Base-by-base conservation (phyloP, 176 grass and related monocot genomes). In the Poa annua region DNA sequence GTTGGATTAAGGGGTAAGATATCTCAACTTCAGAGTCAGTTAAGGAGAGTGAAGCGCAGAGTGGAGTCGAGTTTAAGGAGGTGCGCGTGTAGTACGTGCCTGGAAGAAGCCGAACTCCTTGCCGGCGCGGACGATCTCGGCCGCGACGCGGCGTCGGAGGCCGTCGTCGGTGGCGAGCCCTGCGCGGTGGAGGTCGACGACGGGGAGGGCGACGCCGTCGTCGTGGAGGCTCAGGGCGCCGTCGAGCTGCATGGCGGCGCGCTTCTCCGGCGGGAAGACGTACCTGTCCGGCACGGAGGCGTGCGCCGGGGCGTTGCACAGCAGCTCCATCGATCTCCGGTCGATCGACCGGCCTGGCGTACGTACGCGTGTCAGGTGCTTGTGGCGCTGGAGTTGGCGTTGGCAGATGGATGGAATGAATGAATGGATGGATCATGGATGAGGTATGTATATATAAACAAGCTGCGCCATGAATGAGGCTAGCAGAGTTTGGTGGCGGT, bases 61-160 rank as follows among this genome's bases (percentile, higher is more conserved):
- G 29, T 2, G 29, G 2, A 29, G 29, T 2, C 11, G 10, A 47
- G 44, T 19, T n/a, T 7, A 57, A 11, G 0, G 2, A 22, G n/a
- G 20, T 9, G 20, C 8, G 19, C 19, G 8, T 2, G 39, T 41
- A 29, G 29, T 13, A 48, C 55, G 4, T 62, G 59, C 59, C 68
- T 71, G 68, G 41, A 71, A 71, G 68, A 71, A 71, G 21, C 68
- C 68, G 21, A 71, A 71, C 3, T 48, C 68, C 41, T 71, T 71
- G 41, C 68, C 68, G 41, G 68, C 68, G 6, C 44, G 6, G 41
- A 71, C 41, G 12, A 71, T 71, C 68, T 71, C 68, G 5, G 21
- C 41, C 12, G 68, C 68, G 1, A 71, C 68, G 0, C 22, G 21
- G 21, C 68, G 68, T 3, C 68, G 68, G 21, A 14, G 21, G 1